Percentiles rank a stretch among this genome's conserved stretches.
phyloP scores from a whole-genome alignment of 2,329 filamentous ascomycete species.

The Beauveria pseudobassiana region DNA sequence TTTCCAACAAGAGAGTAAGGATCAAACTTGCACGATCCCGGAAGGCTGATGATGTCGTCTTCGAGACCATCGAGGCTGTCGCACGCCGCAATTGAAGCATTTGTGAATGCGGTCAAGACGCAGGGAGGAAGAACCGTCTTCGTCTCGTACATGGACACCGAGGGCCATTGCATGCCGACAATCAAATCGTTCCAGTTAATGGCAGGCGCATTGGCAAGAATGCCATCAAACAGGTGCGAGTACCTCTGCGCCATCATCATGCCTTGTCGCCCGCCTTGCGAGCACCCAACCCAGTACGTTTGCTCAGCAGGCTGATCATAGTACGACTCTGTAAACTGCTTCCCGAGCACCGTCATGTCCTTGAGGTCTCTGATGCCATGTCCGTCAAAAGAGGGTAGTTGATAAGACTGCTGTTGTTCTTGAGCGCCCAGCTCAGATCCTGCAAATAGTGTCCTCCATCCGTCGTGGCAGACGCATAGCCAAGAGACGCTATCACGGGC shows the following conservation, averaged over 20 bases:
- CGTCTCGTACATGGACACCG: slow-evolving; percentile 18
- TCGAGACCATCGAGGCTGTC: slow-evolving; percentile 18
- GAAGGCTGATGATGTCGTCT: slow-evolving; percentile 18
- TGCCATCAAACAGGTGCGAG: slow-evolving; percentile 46
- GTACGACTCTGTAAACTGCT: slow-evolving; percentile 31
- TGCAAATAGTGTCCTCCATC: neutral
- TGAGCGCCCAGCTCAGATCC: slow-evolving; percentile 14
- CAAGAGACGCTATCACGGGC: neutral
- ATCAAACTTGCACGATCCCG: slow-evolving; percentile 17
- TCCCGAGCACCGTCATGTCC: slow-evolving; percentile 32
- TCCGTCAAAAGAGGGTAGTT: slow-evolving; percentile 21
- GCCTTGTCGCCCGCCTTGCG: slow-evolving; percentile 49
- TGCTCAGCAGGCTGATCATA: slow-evolving; percentile 30
- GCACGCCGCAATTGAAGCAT: slow-evolving; percentile 27
- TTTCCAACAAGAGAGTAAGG: slow-evolving; percentile 15
- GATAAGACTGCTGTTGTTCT: slow-evolving; percentile 14
- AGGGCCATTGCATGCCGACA: slow-evolving; percentile 16
- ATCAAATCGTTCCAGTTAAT: slow-evolving; percentile 28
- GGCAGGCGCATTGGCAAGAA: slow-evolving; percentile 40
- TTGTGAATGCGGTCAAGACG: slow-evolving; percentile 26
- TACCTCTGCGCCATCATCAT: slow-evolving; percentile 43
- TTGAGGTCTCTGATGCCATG: slow-evolving; percentile 20
- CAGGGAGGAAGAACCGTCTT: slow-evolving; percentile 23
- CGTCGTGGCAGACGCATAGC: neutral
- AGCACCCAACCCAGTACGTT: slow-evolving; percentile 46